Base-by-base conservation (phyloP, 805 yeast genomes). In the Barnettozyma salicaria region DNA sequence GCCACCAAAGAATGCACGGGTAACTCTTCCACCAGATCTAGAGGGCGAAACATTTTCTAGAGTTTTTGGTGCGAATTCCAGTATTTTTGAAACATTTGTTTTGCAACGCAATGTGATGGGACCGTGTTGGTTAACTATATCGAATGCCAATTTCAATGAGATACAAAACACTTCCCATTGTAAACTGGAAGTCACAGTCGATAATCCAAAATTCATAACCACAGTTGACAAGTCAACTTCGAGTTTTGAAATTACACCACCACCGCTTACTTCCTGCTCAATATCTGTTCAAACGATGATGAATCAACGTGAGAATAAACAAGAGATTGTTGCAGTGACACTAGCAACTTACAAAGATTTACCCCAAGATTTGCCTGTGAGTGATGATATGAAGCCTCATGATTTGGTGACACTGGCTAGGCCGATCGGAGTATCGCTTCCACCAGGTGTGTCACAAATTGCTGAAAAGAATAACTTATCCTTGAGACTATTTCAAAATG, bases 121-220 rank as follows among this genome's bases (percentile, higher is more conserved):
- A 8, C 98, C 98, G 4, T 88, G 97, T 58, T 92, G 98, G 98
- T 65, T 92, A 36, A 82, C 82, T 33, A 68, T 92, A 36, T 65
- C 70, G 29, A 70, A 74, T 34, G 81, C 80, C 33, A 78, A 80
- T 43, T 81, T 83, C 48, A 55, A 58, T 18, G 58, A 74, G 1
- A 58, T 80, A 27, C 71, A 68, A 36, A 80, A 78, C 51, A 70
- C 83, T 3, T 79, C 95, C 1, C 90, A 89, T 62, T 85, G 95
- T 60, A 74, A 74, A 39, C 69, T 84, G n/a, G 95, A 87, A 51
- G 75, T 83, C 2, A 61, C 78, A 1, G 73, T 84, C 1, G 52
- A 58, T 3, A 58, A 67, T 9, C 76, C 92, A 8, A 48, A 41
- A 19, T 56, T 54, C 18, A 62, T 84, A 16, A 62, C 61, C 4